Evolutionary conservation across 805 yeast species (phyloP).

Genomic region (Sungouiella blattae): DNA sequence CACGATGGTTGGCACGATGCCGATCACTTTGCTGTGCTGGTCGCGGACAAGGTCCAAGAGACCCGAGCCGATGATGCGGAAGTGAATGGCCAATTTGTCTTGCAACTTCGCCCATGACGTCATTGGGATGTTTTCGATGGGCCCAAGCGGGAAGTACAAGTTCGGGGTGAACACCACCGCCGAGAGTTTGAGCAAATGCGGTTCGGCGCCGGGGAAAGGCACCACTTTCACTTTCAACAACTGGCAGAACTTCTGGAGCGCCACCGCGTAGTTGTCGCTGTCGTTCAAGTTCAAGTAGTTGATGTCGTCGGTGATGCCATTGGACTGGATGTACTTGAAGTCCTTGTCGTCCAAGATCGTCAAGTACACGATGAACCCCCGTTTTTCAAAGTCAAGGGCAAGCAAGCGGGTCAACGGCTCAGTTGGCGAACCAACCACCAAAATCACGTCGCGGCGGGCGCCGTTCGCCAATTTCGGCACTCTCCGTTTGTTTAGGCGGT

Average conservation of each 20-base stretch:
- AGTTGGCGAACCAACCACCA: constrained; percentile 72
- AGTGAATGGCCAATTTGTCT: constrained; percentile 45
- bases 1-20: constrained; percentile 54
- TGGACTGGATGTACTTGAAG: constrained; percentile 44
- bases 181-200: constrained; percentile 54
- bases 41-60: constrained; percentile 50
- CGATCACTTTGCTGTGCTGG: constrained; percentile 44
- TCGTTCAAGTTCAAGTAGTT: constrained; percentile 59
- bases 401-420: constrained; percentile 69
- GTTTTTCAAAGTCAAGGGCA: constrained; percentile 67
- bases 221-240: constrained; percentile 51
- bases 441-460: constrained; percentile 69
- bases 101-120: constrained; percentile 51
- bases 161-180: constrained; percentile 72
- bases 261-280: constrained; percentile 37
- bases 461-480: constrained; percentile 67
- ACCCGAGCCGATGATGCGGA: constrained; percentile 53
- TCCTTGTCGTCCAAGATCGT: constrained; percentile 67
- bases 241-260: constrained; percentile 37
- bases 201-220: constrained; percentile 56
- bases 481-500: constrained; percentile 31
- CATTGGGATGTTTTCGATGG: constrained; percentile 53
- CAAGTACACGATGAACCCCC: constrained; percentile 80
- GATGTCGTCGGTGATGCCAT: constrained; percentile 65
- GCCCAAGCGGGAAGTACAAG: constrained; percentile 63